Evolutionary conservation across 148 eudicot genomes (phyloP), one percentile per base, ranked within the genome.

Genomic region (Suaeda aralocaspica): DNA sequence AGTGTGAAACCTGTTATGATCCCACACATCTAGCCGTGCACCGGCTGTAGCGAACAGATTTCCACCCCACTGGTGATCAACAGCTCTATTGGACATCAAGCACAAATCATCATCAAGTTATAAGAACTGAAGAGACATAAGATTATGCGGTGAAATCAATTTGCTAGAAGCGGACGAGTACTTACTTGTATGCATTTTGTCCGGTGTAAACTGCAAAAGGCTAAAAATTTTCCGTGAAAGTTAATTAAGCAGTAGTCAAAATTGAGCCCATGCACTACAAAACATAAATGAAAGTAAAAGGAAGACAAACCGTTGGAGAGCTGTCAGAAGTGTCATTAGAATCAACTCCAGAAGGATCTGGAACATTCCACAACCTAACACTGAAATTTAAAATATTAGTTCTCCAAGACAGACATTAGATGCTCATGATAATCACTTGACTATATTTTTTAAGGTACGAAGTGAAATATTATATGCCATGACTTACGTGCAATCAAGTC

Each of bases 1-100:
- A 73, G 59, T 51, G 51, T 41, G 31, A 69, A 76, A 93, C 98
- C 97, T 91, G 81, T 87, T 89, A 72, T 89, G 96, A 80, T 94
- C 89, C 98, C 98, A 94, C 74, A 94, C 85, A 75, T 91, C 97
- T 46, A 94, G 85, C 81, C 86, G 97, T 74, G 98, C 96, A 74
- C 98, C 98, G 60, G 91, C 97, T 8, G 98, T 94, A 51, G 98
- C 98, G 87, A 94, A 94, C 56, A 85, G 84, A 63, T 83, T 75
- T 69, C 97, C 91, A 59, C 84, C 84, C 92, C 88, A 87, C 72
- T 94, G 95, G 81, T 94, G 98, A 84, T 94, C 98, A 81, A 87
- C 89, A 72, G 84, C 91, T 88, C 97, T 94, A 74, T 36, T 48
- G 33, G 66, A 68, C 55, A 59, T 28, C 18, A 74, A 69, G 52